Evolutionary conservation across 257 asterid species (phyloP), one percentile per base, ranked within the genome.

Genomic region (Fraxinus anomala): DNA sequence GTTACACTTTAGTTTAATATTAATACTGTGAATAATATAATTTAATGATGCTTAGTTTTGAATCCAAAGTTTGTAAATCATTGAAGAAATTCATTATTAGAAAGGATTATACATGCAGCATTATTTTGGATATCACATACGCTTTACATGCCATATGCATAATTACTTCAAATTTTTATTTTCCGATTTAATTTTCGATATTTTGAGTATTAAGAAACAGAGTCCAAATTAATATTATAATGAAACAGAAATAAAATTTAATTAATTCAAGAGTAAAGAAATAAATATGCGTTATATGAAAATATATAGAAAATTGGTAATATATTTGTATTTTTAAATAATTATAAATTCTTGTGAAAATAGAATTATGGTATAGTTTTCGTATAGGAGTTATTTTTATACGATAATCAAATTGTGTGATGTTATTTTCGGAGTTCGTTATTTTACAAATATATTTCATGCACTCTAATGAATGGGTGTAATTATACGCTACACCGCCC

Each of bases 21-120:
- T 59, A 59, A 59, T 6, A 19, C 39, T 42, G 42, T 68, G 76
- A 44, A 40, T 80, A 63, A 30, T 37, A 77, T 78, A 65, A 84
- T 80, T 74, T 49, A 68, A 37, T 24, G 66, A 54, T 81, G 88
- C 85, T 81, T 84, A 33, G 67, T 33, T 78, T 81, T 72, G 72
- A 81, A 84, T 84, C 85, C 82, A 78, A 61, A 72, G 56, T 30
- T 75, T 78, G 59, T 61, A 30, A 13, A 59, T 0, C 70, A 40
- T 24, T 28, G 33, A 63, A 63, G 69, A 19, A 54, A 63, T 78
- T 74, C 72, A 79, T 82, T 66, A 70, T 79, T 82, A 79, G 24
- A 33, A 39, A 72, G 79, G 68, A 78, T 81, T 78, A 72, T 68
- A 44, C 39, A 78, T 12, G 16, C 59, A 37, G 36, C 77, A 77